These are phyloP conservation scores for Komagataella populi DNA, from an alignment of 805 yeast genomes.

Conservation along the genomic window DNA sequence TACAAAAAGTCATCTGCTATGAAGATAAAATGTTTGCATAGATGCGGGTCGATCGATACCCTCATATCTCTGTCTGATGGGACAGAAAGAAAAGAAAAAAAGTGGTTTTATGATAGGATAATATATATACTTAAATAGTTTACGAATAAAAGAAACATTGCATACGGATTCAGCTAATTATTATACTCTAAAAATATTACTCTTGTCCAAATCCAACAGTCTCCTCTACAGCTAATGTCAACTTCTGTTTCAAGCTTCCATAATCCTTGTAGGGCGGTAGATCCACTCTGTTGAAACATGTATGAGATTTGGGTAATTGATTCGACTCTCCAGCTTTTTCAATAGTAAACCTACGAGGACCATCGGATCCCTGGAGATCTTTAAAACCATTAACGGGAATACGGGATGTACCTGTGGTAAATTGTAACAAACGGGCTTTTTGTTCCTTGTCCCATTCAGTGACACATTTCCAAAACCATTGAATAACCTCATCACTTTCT, in stretches of 20 bases:
- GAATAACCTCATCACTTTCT: constrained; percentile 90
- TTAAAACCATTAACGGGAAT: constrained; percentile 98
- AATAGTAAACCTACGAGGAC: constrained; percentile 97
- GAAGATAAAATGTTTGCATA: neutral
- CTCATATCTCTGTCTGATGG: neutral
- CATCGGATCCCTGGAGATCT: constrained; percentile 97
- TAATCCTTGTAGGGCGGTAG: constrained; percentile 85
- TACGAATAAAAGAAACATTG: neutral
- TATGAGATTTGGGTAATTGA: constrained; percentile 93
- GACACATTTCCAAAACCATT: constrained; percentile 98
- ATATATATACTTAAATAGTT: neutral
- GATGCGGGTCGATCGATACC: neutral
- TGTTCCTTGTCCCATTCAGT: constrained; percentile 94
- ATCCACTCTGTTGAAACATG: constrained; percentile 98
- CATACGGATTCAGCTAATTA: neutral
- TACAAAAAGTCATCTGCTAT: neutral
- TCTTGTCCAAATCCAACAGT: constrained; percentile 99
- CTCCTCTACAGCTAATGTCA: constrained; percentile 94
- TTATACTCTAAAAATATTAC: constrained; percentile 18
- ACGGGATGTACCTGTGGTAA: constrained; percentile 97
- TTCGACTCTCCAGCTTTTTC: constrained; percentile 94
- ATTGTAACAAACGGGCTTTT: constrained; percentile 87
- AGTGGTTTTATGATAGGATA: neutral
- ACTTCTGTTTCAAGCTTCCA: constrained; percentile 76
- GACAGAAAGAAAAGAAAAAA: neutral